Base-by-base conservation (phyloP, 257 asterid species). In the Thymus mandschuricus region DNA sequence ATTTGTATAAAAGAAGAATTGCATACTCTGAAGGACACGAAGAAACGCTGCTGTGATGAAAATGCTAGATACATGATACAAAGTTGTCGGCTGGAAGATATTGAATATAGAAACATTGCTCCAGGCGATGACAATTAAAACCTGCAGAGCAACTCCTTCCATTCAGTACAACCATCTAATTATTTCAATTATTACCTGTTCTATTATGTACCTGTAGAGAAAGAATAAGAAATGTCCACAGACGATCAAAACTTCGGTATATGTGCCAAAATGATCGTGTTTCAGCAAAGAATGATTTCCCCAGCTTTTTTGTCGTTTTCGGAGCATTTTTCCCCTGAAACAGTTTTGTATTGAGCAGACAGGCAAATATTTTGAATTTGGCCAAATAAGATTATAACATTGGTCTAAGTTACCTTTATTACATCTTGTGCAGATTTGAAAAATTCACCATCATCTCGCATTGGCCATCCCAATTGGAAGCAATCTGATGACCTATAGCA, bases 391-490 rank as follows among this genome's bases (percentile, higher is more conserved):
- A 49, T 28, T 38, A 6, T 27, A 63, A 74, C 29, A 65, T 11
- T 67, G 76, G 60, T 65, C 31, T 59, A 41, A 62, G 10, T 54
- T 78, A 92, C 98, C 86, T 89, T 68, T 43, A 77, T 76, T 44
- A 54, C 69, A 38, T 76, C 84, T 66, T 83, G 86, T 51, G 86
- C 79, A 60, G 96, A 84, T 78, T 89, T 92, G 81, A 95, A 95
- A 86, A 95, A 91, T 51, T 95, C 93, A 62, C 90, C 96, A 81
- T 89, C 97, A 82, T 88, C 99, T 60, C 95, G 87, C 97, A 95
- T 95, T 35, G 99, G 99, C 99, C 99, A 95, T 64, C 99, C 99
- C 88, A 92, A 79, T 33, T 78, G 77, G 87, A 95, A 95, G 93
- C 98, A 95, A 71, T 89, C 95, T 0, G 91, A 57, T 33, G 96